Conservation (phyloP, 2,329 filamentous ascomycete genomes). For the Ophiostoma himal-ulmi region DNA sequence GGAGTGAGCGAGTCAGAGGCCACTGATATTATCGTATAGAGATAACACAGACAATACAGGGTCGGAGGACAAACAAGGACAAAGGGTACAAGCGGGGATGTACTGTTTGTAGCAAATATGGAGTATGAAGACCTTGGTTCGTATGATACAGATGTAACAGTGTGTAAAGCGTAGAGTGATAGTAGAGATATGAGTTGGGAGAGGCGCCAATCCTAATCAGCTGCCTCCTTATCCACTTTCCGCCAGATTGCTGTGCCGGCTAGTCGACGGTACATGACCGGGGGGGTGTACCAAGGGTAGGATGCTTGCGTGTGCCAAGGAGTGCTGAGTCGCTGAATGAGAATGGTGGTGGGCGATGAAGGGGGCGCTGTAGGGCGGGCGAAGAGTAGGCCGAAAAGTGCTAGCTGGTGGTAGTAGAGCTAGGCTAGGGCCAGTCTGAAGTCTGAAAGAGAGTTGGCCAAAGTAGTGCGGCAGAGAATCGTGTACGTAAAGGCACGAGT, state of each 20-base stretch:
- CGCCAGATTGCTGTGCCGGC: slow-evolving; percentile 14
- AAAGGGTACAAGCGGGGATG: not conserved
- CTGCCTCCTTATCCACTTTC: slow-evolving; percentile 19
- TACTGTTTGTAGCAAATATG: not conserved
- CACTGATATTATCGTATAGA: slow-evolving; percentile 6
- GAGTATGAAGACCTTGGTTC: not conserved
- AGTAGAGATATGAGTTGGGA: not conserved
- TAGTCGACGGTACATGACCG: slow-evolving; percentile 19
- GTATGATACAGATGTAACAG: slow-evolving; percentile 5
- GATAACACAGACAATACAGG: not conserved
- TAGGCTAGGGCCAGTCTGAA: not conserved
- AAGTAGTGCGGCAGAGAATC: not conserved
- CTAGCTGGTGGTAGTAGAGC: not conserved
- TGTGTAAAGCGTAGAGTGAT: not conserved
- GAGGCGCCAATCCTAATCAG: slow-evolving; percentile 12
- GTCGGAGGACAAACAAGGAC: not conserved
- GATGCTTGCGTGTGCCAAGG: not conserved
- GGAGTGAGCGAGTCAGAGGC: not conserved
- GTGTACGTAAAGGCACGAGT: not conserved
- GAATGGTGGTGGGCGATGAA: not conserved
- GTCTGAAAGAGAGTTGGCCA: not conserved
- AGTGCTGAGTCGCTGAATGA: not conserved
- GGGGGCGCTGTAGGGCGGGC: not conserved
- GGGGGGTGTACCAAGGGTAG: not conserved
- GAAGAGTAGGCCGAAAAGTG: not conserved